Percentiles rank a stretch among this genome's conserved stretches.
These are phyloP conservation scores for Sphaerostilbella broomeana DNA, from an alignment of 2,329 filamentous ascomycete species.

Conservation along the genomic window DNA sequence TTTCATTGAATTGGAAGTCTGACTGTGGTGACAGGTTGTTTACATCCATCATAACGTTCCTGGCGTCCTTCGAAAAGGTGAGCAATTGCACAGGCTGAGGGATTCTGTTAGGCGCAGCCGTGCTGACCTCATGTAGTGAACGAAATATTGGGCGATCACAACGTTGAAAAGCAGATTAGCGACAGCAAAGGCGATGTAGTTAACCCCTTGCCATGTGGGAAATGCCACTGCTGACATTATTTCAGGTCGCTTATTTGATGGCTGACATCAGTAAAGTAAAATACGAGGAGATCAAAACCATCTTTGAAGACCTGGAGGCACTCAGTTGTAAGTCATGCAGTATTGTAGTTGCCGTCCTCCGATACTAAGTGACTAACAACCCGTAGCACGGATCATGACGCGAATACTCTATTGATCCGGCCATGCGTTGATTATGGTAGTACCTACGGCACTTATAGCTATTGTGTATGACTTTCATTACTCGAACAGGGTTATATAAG, in stretches of 20 bases:
- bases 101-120: background rate
- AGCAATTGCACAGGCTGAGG: slow-evolving; percentile 16
- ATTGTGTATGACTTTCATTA: background rate
- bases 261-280: slow-evolving; percentile 90
- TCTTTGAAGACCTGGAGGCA: slow-evolving; percentile 75
- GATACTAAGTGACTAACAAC: slow-evolving; percentile 9
- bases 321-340: slow-evolving; percentile 62
- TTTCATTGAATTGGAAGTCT: slow-evolving; percentile 7
- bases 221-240: slow-evolving; percentile 7
- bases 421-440: background rate
- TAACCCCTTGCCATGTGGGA: background rate
- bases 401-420: slow-evolving; percentile 37
- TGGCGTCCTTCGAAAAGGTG: slow-evolving; percentile 81
- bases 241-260: slow-evolving; percentile 84
- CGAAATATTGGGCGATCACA: slow-evolving; percentile 88
- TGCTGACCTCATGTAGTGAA: slow-evolving; percentile 56
- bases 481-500: background rate
- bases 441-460: background rate
- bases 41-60: slow-evolving; percentile 97
- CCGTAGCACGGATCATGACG: slow-evolving; percentile 39
- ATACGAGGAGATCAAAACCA: slow-evolving; percentile 72
- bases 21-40: slow-evolving; percentile 53
- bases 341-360: background rate
- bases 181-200: slow-evolving; percentile 84
- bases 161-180: slow-evolving; percentile 98